Evolutionary conservation across 75 land plant species (phyloP).

Genomic region (Selaginella tamariscina): DNA sequence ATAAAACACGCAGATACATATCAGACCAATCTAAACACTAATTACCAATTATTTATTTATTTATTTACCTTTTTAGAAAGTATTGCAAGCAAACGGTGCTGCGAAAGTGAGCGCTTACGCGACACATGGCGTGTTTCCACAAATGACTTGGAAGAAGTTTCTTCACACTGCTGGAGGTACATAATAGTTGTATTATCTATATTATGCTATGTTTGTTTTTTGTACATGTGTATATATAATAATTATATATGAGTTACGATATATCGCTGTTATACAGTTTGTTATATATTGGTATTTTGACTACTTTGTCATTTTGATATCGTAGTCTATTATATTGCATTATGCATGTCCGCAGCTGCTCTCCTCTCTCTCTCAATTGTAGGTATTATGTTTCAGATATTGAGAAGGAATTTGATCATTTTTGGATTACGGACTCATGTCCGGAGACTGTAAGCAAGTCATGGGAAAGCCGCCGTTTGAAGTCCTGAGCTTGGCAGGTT

Average conservation of each 20-base stretch:
- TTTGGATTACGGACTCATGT: conserved; percentile 85
- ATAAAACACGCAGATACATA: too few relatives aligned
- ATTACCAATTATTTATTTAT: background rate
- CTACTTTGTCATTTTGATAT: too few relatives aligned
- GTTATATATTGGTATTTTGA: too few relatives aligned
- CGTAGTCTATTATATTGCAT: too few relatives aligned
- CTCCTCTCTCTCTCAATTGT: background rate
- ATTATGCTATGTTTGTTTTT: background rate
- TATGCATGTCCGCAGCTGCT: too few relatives aligned
- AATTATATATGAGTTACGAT: background rate
- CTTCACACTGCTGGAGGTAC: conserved; percentile 48
- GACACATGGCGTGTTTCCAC: conserved; percentile 94
- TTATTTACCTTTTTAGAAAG: conserved; percentile 39
- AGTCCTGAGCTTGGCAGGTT: conserved; percentile 52
- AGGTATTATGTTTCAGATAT: background rate
- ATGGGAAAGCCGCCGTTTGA: conserved; percentile 49
- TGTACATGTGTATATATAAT: background rate
- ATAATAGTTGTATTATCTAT: background rate
- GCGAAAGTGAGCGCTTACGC: conserved; percentile 85
- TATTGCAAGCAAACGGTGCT: conserved; percentile 70
- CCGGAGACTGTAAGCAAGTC: conserved; percentile 57
- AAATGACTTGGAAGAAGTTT: conserved; percentile 72
- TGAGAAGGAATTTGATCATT: conserved; percentile 20
- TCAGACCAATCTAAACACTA: background rate
- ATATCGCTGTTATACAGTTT: too few relatives aligned